A percentile compares a stretch with the other conserved stretches of the same genome.
These are phyloP conservation scores for Neurospora africana DNA, from an alignment of 495 filamentous ascomycete species.

Conservation along the genomic window DNA sequence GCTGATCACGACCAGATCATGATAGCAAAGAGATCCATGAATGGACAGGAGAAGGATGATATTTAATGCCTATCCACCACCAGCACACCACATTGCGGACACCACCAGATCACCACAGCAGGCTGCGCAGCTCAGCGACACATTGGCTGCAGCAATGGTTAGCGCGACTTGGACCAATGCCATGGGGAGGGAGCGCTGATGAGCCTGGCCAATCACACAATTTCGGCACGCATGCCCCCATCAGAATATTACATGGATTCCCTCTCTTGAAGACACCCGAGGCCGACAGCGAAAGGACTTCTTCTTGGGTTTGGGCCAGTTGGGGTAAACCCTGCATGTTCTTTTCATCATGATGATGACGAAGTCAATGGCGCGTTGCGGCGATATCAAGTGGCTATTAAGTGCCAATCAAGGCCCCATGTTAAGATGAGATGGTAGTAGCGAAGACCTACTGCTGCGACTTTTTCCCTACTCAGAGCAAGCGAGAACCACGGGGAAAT, in stretches of 20 bases:
- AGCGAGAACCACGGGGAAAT: not conserved
- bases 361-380: not conserved
- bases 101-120: no score
- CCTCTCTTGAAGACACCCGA: not conserved
- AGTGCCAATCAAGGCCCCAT: not conserved
- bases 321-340: not conserved
- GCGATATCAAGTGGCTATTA: slow-evolving; percentile 15
- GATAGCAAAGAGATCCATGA: not conserved
- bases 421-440: not conserved
- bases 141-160: slow-evolving; percentile 20
- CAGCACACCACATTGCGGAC: not conserved
- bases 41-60: not conserved
- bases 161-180: slow-evolving; percentile 31
- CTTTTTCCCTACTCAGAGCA: not conserved
- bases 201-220: slow-evolving; percentile 17
- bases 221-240: slow-evolving; percentile 7
- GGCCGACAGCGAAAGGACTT: not conserved
- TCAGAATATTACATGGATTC: slow-evolving; percentile 1
- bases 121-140: slow-evolving; percentile 3
- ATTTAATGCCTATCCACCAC: not conserved
- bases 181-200: slow-evolving; percentile 7
- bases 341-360: not conserved
- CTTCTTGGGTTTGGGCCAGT: not conserved
- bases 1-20: not conserved
- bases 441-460: not conserved